Base-by-base conservation (phyloP, 2,329 filamentous ascomycete genomes). In the Lachnellula occidentalis region DNA sequence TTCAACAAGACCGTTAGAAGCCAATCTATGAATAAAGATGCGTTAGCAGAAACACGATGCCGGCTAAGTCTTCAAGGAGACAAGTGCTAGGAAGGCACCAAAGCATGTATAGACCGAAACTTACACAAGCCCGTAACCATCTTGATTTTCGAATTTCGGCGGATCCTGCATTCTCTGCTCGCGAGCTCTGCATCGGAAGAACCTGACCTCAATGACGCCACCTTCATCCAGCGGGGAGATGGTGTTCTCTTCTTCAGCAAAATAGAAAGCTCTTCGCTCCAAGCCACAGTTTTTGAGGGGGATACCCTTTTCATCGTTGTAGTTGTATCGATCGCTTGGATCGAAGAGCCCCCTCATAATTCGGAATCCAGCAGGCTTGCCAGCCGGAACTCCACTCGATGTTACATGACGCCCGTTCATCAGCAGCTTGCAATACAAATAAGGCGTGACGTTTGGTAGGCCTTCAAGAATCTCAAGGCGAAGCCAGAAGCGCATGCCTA, bases 381-480 rank as follows among this genome's bases (percentile, higher is more conserved):
- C 66, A 53, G 79, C 71, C 19, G 76, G 71, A 27, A 41, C 24
- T 2, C 80, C 80, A 75, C 79, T 84, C 3, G 75, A 76, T 2
- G 76, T 71, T n/a, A 78, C 69, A 17, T 73, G 71, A 15, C 75
- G 73, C 15, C 78, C 78, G 58, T 84, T 83, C 64, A 83, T 74
- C 53, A 71, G 72, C 50, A 83, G 66, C 61, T 78, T 81, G 68
- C 83, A 83, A 67, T 77, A 80, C 9, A 81, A 64, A 58, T 73
- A 76, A 50, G 64, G 17, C 64, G 70, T 2, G 63, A 60, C 1
- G 69, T 69, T 1, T 66, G 60, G 43, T 65, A 68, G 46, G n/a
- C 53, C 53, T 34, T 64, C 56, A 1, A 56, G 42, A 56, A 82
- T 63, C 5, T 64, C 64, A 61, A 82, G 83, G 31, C 73, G 72